Evolutionary conservation across 176 grass and related monocot species (phyloP).

Genomic region (Pontederia paniculata): DNA sequence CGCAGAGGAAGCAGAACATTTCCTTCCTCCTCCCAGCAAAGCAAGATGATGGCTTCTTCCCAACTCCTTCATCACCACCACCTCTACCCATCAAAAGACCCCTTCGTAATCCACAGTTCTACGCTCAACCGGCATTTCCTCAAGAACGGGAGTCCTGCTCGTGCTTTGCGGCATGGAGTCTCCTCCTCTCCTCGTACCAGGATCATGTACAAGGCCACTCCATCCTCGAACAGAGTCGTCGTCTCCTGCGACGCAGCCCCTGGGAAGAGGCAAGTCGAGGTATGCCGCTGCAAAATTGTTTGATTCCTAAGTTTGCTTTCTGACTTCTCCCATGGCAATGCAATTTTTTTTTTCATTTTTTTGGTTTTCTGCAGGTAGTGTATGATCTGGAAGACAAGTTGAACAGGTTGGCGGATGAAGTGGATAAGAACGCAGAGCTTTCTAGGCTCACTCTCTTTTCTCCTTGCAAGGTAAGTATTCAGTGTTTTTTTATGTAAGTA

Average conservation of each 20-base stretch:
- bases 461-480: slow-evolving; percentile 73
- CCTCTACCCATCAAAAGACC: slow-evolving; percentile 27
- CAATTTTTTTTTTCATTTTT: not conserved
- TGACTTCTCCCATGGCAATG: not conserved
- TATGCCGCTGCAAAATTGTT: slow-evolving; percentile 10
- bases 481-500: not conserved
- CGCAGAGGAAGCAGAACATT: too few species aligned
- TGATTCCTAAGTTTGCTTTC: not conserved
- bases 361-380: slow-evolving; percentile 36
- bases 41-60: slow-evolving; percentile 47
- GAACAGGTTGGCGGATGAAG: slow-evolving; percentile 62
- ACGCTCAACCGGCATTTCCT: slow-evolving; percentile 5
- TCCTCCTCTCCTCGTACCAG: slow-evolving; percentile 2
- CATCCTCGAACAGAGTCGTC: slow-evolving; percentile 17
- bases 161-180: slow-evolving; percentile 16
- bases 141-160: slow-evolving; percentile 3
- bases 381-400: slow-evolving; percentile 63
- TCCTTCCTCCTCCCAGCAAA: not conserved
- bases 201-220: not conserved
- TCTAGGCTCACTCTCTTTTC: slow-evolving; percentile 87
- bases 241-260: slow-evolving; percentile 34
- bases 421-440: slow-evolving; percentile 53
- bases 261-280: slow-evolving; percentile 64
- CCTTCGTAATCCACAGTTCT: not conserved
- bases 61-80: slow-evolving; percentile 58